These are phyloP conservation scores for Styphnolobium japonicum DNA, from an alignment of 306 rosid species.

Conservation along the genomic window DNA sequence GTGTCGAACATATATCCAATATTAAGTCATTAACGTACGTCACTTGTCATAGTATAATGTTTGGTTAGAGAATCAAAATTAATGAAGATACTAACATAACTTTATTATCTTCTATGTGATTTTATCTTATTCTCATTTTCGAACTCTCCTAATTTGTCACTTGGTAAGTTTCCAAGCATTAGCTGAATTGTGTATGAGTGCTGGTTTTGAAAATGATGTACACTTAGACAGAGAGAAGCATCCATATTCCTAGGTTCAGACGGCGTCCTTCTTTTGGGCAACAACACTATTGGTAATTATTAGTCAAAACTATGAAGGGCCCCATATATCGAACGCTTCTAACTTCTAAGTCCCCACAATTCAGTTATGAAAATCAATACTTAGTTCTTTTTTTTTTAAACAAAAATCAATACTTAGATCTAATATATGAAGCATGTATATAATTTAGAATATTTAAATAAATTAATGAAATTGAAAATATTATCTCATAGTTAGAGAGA, in stretches of 20 bases:
- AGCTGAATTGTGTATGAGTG: background rate
- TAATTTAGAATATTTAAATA: background rate
- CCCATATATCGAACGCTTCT: background rate
- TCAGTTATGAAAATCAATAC: background rate
- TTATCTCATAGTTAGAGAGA: background rate
- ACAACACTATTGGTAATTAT: background rate
- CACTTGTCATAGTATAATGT: background rate
- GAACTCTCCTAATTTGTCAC: background rate
- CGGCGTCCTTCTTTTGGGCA: background rate
- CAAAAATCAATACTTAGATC: background rate
- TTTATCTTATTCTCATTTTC: background rate
- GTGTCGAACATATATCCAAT: too few species aligned
- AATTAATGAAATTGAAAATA: background rate
- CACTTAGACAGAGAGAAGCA: background rate
- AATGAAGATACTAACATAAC: background rate
- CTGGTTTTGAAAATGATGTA: background rate
- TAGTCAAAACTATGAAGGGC: background rate
- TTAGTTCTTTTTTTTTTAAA: too few species aligned
- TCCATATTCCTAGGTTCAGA: background rate
- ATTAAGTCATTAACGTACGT: background rate
- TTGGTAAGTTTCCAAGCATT: background rate
- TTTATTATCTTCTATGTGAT: background rate
- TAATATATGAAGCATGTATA: background rate
- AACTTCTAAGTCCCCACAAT: background rate
- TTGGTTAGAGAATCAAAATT: too few species aligned